Evolutionary conservation across 23 red algal species (phyloP), one percentile per base, ranked within the genome.

Genomic region (Gracilaria vermiculophylla): DNA sequence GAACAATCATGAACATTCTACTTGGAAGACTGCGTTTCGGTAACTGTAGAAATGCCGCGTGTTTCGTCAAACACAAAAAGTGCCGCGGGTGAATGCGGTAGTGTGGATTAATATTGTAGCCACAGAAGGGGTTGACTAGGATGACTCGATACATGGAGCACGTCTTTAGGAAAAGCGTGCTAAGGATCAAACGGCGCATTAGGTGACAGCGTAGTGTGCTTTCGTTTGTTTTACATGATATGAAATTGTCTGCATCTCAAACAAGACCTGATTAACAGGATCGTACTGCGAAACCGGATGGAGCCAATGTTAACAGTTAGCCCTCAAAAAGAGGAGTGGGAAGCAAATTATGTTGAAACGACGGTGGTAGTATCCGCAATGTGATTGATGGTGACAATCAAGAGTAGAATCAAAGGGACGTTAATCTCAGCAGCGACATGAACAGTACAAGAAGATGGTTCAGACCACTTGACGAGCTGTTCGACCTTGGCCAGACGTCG

Each of bases 341-440:
- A 36, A 34, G 8, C 2, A 64, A 64, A 36, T 31, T 64, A 64
- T 0, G 58, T 14, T 34, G 28, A 7, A 64, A 31, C 28, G 6
- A 9, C 4, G 20, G 58, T 31, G 8, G 58, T 4, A 47, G 0
- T 73, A 2, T 73, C 67, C 3, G 42, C 5, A 27, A 48, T 47
- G 35, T 73, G 67, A 16, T 73, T 73, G 67, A 73, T 73, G 25
- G 37, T 73, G 15, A 32, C 33, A 12, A 73, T 73, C 8, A 73
- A 32, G 28, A 73, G 67, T n/a, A 73, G 17, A 2, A 73, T 8
- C 9, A 73, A 28, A 20, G 67, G 67, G 5, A 48, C 67, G 40
- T 73, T 73, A n/a, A 73, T 20, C 3, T 48, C 67, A 73, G 67
- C 42, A 25, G 67, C 67, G 14, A 73, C 42, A 13, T 73, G 67